Percentiles rank a stretch among this genome's conserved stretches.
phyloP scores from a whole-genome alignment of 179 eudicot species.

The Vitellaria paradoxa region DNA sequence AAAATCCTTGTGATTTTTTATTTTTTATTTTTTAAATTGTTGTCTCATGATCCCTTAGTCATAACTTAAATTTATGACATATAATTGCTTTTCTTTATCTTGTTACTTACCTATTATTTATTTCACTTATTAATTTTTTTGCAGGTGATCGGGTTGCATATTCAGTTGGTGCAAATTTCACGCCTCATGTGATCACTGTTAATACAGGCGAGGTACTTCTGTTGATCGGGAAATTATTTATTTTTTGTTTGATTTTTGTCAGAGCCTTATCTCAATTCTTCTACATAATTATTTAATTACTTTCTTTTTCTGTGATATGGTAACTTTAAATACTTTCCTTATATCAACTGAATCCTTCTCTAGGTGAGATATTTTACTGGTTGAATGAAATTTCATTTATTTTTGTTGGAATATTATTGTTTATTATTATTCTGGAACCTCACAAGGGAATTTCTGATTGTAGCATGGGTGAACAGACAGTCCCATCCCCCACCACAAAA shows the following conservation, averaged over 20 bases:
- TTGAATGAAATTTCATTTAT: neutral
- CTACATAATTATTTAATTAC: neutral
- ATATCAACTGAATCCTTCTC: neutral
- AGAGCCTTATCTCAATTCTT: neutral
- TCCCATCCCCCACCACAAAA: too few species aligned
- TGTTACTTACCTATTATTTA: neutral
- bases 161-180: constrained; percentile 65
- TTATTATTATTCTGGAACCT: neutral
- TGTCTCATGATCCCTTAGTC: neutral
- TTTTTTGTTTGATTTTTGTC: neutral
- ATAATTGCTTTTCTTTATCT: neutral
- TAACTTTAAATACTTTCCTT: neutral
- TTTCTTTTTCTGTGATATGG: neutral
- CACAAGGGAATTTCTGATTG: neutral
- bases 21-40: neutral
- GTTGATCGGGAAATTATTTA: neutral
- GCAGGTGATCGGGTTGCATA: constrained; percentile 49
- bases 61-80: neutral
- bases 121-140: constrained; percentile 20
- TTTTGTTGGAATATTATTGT: neutral
- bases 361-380: neutral
- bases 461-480: neutral
- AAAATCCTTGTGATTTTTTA: neutral
- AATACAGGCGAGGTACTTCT: constrained; percentile 75
- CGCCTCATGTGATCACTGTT: constrained; percentile 82